Conservation (phyloP, 2,329 filamentous ascomycete genomes). For the Hymenoscyphus fraxineus region DNA sequence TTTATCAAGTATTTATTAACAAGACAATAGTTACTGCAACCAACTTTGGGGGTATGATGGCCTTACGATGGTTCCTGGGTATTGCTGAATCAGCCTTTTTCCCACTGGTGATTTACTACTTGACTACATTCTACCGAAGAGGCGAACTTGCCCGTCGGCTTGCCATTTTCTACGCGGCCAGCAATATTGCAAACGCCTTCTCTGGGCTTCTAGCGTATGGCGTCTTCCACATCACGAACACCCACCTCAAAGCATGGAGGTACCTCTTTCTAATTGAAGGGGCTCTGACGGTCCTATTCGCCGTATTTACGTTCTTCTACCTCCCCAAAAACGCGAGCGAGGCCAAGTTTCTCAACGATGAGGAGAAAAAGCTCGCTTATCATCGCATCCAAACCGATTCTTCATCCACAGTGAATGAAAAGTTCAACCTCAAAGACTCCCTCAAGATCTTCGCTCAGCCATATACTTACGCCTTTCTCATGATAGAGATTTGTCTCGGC, state of each 20-base stretch:
- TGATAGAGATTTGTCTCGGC: constrained; percentile 56
- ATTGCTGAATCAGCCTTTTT: constrained; percentile 68
- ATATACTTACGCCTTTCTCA: constrained; percentile 42
- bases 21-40: constrained; percentile 43
- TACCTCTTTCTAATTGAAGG: constrained; percentile 50
- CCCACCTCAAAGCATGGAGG: constrained; percentile 46
- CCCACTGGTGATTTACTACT: constrained; percentile 56
- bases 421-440: constrained; percentile 49
- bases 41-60: constrained; percentile 64
- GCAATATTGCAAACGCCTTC: constrained; percentile 68
- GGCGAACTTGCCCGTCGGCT: constrained; percentile 67
- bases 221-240: constrained; percentile 51
- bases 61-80: constrained; percentile 64
- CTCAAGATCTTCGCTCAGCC: constrained; percentile 49
- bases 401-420: constrained; percentile 56
- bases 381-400: constrained; percentile 50
- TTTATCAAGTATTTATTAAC: not conserved
- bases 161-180: constrained; percentile 72
- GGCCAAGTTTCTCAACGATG: constrained; percentile 32
- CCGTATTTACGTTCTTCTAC: constrained; percentile 36
- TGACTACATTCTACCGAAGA: constrained; percentile 65
- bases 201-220: constrained; percentile 37
- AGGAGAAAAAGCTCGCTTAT: constrained; percentile 35
- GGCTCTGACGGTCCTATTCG: constrained; percentile 30
- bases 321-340: constrained; percentile 34